Evolutionary conservation across 148 eudicot genomes (phyloP).

Genomic region (Rhododendron griersonianum): DNA sequence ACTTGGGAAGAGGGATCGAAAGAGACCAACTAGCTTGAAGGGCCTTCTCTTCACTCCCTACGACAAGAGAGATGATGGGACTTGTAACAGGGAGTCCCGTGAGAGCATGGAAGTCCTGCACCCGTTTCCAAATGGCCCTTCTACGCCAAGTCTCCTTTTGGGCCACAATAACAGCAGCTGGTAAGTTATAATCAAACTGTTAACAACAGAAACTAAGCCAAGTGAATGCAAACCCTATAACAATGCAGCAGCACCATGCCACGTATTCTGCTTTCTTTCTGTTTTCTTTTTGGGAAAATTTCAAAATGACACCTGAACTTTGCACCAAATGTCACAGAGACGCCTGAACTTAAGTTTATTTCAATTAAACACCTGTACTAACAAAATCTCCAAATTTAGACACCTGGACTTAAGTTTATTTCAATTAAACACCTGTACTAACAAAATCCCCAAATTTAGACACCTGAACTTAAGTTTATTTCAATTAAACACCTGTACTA

Average conservation of each 20-base stretch:
- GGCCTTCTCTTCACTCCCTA: conserved; percentile 85
- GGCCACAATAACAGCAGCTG: conserved; percentile 91
- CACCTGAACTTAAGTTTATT: too few relatives aligned
- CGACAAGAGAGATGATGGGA: conserved; percentile 79
- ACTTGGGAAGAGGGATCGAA: conserved; percentile 2
- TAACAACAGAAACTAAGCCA: conserved; percentile 7
- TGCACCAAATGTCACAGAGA: too few relatives aligned
- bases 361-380: too few relatives aligned
- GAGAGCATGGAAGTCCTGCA: conserved; percentile 66
- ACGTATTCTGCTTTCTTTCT: background rate
- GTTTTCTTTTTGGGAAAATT: background rate
- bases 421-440: too few relatives aligned
- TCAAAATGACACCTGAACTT: too few relatives aligned
- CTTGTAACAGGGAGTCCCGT: conserved; percentile 79
- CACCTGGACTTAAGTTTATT: too few relatives aligned
- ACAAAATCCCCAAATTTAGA: too few relatives aligned
- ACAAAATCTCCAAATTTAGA: too few relatives aligned
- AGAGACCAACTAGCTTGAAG: conserved; percentile 72
- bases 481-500: too few relatives aligned
- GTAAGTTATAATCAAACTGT: conserved; percentile 19
- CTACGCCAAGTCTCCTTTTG: conserved; percentile 85
- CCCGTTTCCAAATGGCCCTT: conserved; percentile 64
- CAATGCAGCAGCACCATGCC: background rate
- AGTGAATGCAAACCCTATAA: background rate
- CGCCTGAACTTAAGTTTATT: too few relatives aligned